A percentile compares a stretch with the other conserved stretches of the same genome.
Conservation (phyloP, 2,329 filamentous ascomycete genomes). For the Diplodia seriata region DNA sequence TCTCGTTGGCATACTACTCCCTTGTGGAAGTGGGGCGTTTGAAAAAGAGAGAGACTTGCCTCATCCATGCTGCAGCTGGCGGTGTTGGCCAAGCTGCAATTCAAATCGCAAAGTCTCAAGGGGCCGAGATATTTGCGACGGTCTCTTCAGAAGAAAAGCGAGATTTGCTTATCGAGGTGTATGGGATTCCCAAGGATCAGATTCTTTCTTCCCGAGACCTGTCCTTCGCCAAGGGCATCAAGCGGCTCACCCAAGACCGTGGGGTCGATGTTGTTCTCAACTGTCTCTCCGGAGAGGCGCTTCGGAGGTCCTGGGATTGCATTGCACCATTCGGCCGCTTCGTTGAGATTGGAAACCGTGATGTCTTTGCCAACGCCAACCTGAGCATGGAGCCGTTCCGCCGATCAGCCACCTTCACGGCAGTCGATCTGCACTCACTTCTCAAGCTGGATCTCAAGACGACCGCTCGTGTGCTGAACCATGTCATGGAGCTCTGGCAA, state of each 20-base stretch:
- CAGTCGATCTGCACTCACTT: conserved; percentile 10
- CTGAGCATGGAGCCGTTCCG: conserved; percentile 39
- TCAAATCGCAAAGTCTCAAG: conserved; percentile 37
- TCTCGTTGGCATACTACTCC: conserved; percentile 9
- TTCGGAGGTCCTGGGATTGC: conserved; percentile 38
- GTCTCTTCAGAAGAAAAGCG: conserved; percentile 23
- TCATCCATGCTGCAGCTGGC: conserved; percentile 20
- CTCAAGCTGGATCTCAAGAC: conserved; percentile 5
- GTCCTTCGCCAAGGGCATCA: conserved; percentile 37
- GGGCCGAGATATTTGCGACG: conserved; percentile 38
- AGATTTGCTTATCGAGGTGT: conserved; percentile 17
- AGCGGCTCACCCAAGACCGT: conserved; percentile 37
- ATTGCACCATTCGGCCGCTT: conserved; percentile 42
- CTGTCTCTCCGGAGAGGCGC: conserved; percentile 37
- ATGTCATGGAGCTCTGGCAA: conserved; percentile 26
- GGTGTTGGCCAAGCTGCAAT: conserved; percentile 23
- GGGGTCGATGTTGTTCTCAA: conserved; percentile 44
- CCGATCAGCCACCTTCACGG: conserved; percentile 3
- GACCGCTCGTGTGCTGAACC: conserved; percentile 23
- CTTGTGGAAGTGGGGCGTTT: conserved; percentile 17
- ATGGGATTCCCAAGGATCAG: conserved; percentile 1
- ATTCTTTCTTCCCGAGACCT: conserved; percentile 24
- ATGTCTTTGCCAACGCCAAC: conserved; percentile 30
- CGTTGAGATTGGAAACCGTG: conserved; percentile 44
- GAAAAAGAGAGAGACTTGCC: conserved; percentile 19